These are phyloP conservation scores for Lepidium africanum DNA, from an alignment of 345 rosid species.

Conservation along the genomic window DNA sequence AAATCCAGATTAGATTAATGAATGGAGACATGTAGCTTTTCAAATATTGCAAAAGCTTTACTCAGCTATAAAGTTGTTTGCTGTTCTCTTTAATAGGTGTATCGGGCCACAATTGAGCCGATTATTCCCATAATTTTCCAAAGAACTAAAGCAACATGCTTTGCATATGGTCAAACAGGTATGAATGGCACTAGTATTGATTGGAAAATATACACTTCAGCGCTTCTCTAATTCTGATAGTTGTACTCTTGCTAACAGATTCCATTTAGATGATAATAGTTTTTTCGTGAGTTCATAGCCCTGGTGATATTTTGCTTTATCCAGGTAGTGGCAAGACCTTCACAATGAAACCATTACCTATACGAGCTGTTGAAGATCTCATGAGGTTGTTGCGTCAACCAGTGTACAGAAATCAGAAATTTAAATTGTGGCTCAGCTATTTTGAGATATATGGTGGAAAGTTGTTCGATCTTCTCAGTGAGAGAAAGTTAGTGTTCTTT, in stretches of 20 bases:
- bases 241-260: background rate
- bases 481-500: conserved; percentile 67
- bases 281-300: background rate
- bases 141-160: conserved; percentile 99
- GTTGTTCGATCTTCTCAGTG: conserved; percentile 88
- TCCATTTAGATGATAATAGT: background rate
- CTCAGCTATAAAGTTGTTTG: background rate
- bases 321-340: conserved; percentile 97
- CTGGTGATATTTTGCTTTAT: conserved; percentile 16
- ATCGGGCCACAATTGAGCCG: conserved; percentile 86
- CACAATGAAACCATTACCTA: conserved; percentile 95
- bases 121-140: conserved; percentile 90
- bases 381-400: conserved; percentile 89
- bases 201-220: background rate
- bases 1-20: background rate
- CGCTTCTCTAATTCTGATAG: background rate
- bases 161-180: conserved; percentile 99
- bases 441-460: conserved; percentile 99
- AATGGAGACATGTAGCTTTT: background rate
- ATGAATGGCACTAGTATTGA: background rate
- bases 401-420: conserved; percentile 68
- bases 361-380: conserved; percentile 81
- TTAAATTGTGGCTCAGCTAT: conserved; percentile 94
- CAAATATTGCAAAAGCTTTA: background rate
- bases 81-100: conserved; percentile 47